Evolutionary conservation across 768 basidiomycete species (phyloP), one percentile per base, ranked within the genome.

Genomic region (Leccinellum albellum): DNA sequence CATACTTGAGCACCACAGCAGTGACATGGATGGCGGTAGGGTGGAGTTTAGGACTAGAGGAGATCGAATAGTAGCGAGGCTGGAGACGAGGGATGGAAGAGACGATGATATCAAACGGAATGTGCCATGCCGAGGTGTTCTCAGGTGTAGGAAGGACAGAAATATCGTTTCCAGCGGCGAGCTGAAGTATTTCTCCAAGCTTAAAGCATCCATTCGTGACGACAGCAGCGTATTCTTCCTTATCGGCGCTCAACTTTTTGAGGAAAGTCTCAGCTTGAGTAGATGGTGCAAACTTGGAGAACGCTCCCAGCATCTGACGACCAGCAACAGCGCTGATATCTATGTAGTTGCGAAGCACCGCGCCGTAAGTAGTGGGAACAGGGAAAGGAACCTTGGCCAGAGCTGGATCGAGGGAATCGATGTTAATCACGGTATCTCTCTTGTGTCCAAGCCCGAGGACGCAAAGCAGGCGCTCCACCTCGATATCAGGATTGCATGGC

Each of bases 311-410:
- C 59, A 94, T 88, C 71, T 98, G 97, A 74, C 96, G 89, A 74
- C 94, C 94, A 17, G 89, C 93, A 54, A 94, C 86, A 37, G 95
- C 92, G 64, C 88, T 93, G 70, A 98, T 94, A 69, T 99, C 96
- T 70, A 98, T 87, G 73, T 99, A 99, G 76, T 98, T 91, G 35
- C 94, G 87, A 60, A 99, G 85, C 61, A 98, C 93, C 49, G 94
- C 89, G 58, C 80, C 83, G 66, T 97, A 98, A 8, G 95, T 98
- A 2, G 95, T 94, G 1, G 96, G 96, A 20, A 94, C 90, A 13
- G 97, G 96, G 87, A 98, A 99, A 17, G 96, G 96, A 56, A 98
- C 95, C 74, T 98, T 98, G 56, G 96, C 96, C 29, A 99, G 81
- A 15, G 95, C 94, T 20, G 97, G 96, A 68, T 99, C 96, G 57